phyloP scores from a whole-genome alignment of 495 filamentous ascomycete species.

The Alectoria sarmentosa region DNA sequence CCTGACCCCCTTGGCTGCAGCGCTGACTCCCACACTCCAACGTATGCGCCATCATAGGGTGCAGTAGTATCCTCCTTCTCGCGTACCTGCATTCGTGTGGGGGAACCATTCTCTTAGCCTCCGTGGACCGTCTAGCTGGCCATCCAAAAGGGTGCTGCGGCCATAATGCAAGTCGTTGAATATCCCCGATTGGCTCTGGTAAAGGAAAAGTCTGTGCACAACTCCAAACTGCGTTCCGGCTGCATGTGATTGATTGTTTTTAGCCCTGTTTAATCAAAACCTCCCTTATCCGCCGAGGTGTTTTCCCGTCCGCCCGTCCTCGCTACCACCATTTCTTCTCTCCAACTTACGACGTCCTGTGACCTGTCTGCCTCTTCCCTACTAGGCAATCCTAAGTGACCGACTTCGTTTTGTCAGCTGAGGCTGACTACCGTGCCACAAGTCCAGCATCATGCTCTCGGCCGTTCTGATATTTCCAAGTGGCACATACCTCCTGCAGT shows the following conservation, averaged over 20 bases:
- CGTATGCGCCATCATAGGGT: slow-evolving; percentile 6
- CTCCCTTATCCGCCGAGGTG: background rate
- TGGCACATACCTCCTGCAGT: background rate
- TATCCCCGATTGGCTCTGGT: background rate
- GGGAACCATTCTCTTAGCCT: background rate
- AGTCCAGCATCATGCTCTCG: background rate
- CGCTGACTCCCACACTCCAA: background rate
- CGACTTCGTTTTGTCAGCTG: slow-evolving; percentile 13
- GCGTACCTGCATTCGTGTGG: slow-evolving; percentile 20
- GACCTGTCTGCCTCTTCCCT: background rate
- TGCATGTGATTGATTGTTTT: background rate
- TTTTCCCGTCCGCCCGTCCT: background rate
- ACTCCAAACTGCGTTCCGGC: background rate
- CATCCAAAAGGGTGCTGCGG: background rate
- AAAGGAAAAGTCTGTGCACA: background rate
- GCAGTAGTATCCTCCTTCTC: background rate
- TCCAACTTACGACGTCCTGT: background rate
- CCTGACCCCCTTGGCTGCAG: background rate
- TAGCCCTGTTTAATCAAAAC: background rate
- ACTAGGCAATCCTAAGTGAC: background rate
- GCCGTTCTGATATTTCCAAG: background rate
- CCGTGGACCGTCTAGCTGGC: background rate
- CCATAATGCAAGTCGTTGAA: background rate
- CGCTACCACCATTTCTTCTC: background rate
- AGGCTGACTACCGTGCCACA: slow-evolving; percentile 6